Evolutionary conservation across 106 monocot genomes (phyloP).

Genomic region (Ottelia alismoides): DNA sequence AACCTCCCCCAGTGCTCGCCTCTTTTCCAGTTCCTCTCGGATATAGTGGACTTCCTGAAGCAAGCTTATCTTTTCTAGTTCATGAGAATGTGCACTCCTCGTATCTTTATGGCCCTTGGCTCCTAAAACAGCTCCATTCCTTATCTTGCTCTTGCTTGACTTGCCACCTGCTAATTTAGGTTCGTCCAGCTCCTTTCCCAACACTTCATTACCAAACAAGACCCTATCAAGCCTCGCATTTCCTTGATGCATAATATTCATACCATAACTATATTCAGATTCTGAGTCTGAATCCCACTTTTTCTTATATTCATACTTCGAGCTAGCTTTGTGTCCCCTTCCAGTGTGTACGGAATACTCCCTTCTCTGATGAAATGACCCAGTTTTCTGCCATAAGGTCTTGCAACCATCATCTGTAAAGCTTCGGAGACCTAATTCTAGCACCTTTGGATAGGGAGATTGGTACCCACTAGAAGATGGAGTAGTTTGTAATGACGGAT

Average conservation of each 20-base stretch:
- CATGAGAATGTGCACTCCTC: conserved; percentile 22
- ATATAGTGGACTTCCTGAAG: conserved; percentile 21
- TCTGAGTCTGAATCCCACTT: no score
- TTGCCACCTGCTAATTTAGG: not conserved
- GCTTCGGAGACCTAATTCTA: conserved; percentile 15
- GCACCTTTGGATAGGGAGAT: conserved; percentile 23
- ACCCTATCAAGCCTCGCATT: no score
- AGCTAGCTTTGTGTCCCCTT: not conserved
- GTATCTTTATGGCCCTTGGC: conserved; percentile 37
- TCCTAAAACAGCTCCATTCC: conserved; percentile 51
- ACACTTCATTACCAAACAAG: conserved; percentile 19
- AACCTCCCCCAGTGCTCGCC: not conserved
- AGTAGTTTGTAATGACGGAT: no score
- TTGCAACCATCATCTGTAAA: not conserved
- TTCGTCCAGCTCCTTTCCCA: conserved; percentile 15
- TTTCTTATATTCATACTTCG: not conserved
- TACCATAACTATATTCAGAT: conserved; percentile 6
- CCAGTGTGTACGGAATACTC: conserved; percentile 14
- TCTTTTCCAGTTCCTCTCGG: conserved; percentile 30
- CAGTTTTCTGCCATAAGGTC: not conserved
- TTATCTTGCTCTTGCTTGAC: conserved; percentile 34
- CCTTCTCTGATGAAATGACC: conserved; percentile 18
- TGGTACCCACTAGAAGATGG: not conserved
- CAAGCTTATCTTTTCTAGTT: conserved; percentile 15
- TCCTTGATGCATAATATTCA: not conserved